Evolutionary conservation across 176 grass and related monocot genomes (phyloP).

Genomic region (Lolium multiflorum): DNA sequence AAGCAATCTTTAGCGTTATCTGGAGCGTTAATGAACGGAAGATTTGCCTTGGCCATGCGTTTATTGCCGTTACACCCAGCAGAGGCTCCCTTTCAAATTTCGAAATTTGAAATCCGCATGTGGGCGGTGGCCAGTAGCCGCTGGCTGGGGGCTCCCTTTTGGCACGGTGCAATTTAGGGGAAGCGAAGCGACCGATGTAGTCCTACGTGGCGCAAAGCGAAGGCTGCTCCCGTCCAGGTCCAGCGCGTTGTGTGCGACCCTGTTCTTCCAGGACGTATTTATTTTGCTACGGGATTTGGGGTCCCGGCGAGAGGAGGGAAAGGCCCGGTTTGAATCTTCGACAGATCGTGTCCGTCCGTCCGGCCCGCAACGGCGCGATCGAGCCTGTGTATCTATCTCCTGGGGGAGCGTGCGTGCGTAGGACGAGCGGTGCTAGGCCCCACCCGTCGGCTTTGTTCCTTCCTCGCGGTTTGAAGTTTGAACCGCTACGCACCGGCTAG

Average conservation of each 20-base stretch:
- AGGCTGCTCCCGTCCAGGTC: neutral
- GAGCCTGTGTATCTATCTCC: neutral
- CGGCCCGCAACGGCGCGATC: neutral
- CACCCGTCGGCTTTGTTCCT: neutral
- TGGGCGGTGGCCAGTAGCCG: neutral
- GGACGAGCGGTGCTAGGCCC: neutral
- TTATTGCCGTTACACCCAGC: neutral
- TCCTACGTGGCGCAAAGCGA: slow-evolving; percentile 13
- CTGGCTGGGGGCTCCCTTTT: neutral
- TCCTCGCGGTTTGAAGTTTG: neutral
- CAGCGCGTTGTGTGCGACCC: neutral
- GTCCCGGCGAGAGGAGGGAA: slow-evolving; percentile 14
- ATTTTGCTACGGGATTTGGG: neutral
- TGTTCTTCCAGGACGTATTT: too few species aligned
- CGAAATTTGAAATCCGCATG: slow-evolving; percentile 16
- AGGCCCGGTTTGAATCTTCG: neutral
- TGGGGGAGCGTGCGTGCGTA: slow-evolving; percentile 28
- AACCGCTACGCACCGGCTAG: neutral
- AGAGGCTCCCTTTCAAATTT: neutral
- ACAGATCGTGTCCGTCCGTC: neutral
- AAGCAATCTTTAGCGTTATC: neutral
- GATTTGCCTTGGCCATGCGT: neutral
- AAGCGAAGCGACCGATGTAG: neutral
- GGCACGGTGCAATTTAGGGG: slow-evolving; percentile 28
- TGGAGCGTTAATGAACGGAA: neutral